These are phyloP conservation scores for Coemansia sp. DNA, from an alignment of 192 early-diverging fungal species.

Conservation along the genomic window DNA sequence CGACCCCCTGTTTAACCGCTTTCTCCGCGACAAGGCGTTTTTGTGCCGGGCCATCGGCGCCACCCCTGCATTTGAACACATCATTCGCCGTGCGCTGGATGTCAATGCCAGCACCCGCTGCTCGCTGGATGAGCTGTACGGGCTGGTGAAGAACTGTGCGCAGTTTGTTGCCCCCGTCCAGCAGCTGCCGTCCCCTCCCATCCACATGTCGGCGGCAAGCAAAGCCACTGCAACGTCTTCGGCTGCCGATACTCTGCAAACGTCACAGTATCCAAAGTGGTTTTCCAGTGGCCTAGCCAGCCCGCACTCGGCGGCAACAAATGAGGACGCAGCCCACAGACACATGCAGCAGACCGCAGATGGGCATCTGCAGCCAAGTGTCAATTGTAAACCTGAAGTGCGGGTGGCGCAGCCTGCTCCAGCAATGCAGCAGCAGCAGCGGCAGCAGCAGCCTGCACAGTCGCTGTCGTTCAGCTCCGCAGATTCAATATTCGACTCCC, in stretches of 20 bases:
- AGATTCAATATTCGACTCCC: constrained; percentile 18
- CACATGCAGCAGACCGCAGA: constrained; percentile 2
- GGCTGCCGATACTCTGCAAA: background rate
- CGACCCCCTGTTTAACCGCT: constrained; percentile 79
- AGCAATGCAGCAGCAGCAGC: background rate
- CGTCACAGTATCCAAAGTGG: constrained; percentile 1
- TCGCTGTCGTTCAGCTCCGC: constrained; percentile 23
- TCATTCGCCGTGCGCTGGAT: constrained; percentile 72
- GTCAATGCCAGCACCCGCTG: constrained; percentile 62
- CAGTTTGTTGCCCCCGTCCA: constrained; percentile 29
- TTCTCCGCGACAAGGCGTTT: constrained; percentile 60
- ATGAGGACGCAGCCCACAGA: background rate
- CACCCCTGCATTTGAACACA: constrained; percentile 64
- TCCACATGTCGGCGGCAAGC: background rate
- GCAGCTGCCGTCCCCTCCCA: background rate
- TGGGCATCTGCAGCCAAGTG: background rate
- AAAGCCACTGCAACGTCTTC: background rate
- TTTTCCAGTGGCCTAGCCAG: constrained; percentile 12
- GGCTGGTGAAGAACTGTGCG: constrained; percentile 37
- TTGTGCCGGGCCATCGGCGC: constrained; percentile 65
- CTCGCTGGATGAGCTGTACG: constrained; percentile 47
- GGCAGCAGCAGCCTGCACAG: constrained; percentile 6
- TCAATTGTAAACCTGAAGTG: constrained; percentile 3
- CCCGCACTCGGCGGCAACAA: constrained; percentile 7
- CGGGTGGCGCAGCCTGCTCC: constrained; percentile 21